phyloP scores from a whole-genome alignment of 805 yeast genomes.

The Candida morakotiae region DNA sequence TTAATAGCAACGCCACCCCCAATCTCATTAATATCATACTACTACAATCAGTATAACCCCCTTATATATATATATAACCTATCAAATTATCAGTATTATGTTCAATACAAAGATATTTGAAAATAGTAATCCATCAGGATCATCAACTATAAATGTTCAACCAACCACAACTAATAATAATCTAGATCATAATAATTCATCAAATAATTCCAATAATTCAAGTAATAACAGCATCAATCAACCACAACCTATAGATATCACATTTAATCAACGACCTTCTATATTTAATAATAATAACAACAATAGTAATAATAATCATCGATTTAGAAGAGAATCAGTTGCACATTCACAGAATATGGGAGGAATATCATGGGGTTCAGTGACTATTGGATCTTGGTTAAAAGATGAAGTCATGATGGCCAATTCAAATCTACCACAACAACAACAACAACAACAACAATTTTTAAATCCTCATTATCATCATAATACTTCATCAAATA shows the following conservation, averaged over 20 bases:
- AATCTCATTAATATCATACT: too few relatives aligned
- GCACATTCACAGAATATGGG: slow-evolving; percentile 98
- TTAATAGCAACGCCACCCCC: slow-evolving; percentile 4
- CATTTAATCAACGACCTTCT: slow-evolving; percentile 38
- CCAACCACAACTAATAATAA: slow-evolving; percentile 9
- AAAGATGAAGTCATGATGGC: slow-evolving; percentile 82
- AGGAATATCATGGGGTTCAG: slow-evolving; percentile 95
- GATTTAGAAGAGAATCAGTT: slow-evolving; percentile 79
- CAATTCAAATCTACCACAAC: slow-evolving; percentile 10
- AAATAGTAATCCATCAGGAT: slow-evolving; percentile 14
- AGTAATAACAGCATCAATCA: slow-evolving; percentile 9
- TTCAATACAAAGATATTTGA: slow-evolving; percentile 43
- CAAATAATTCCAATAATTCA: neutral
- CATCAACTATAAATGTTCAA: slow-evolving; percentile 27
- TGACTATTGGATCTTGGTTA: slow-evolving; percentile 92
- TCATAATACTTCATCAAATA: slow-evolving; percentile 4
- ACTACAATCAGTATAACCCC: too few relatives aligned
- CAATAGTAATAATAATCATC: slow-evolving; percentile 16
- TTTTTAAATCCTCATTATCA: slow-evolving; percentile 10
- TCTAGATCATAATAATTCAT: neutral
- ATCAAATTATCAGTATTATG: slow-evolving; percentile 20
- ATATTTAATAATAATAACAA: slow-evolving; percentile 18
- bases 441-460: slow-evolving; percentile 6
- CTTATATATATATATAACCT: too few relatives aligned
- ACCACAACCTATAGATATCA: slow-evolving; percentile 43